phyloP scores from a whole-genome alignment of 164 flowering plant genomes.

The Euptelea pleiosperma region DNA sequence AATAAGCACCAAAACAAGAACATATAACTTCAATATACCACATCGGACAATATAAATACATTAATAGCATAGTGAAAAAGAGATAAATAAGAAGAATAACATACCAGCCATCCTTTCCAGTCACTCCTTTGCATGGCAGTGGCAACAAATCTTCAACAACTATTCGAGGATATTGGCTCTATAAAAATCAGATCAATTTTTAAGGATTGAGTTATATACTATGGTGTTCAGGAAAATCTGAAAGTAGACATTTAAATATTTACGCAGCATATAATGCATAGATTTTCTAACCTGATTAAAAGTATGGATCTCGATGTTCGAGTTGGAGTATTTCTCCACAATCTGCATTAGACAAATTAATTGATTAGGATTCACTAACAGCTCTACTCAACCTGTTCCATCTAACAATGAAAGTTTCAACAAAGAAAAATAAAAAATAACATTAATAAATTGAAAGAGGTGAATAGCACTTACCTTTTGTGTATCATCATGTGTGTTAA shows the following conservation, averaged over 20 bases:
- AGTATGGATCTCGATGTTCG: slow-evolving; percentile 85
- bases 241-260: background rate
- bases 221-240: background rate
- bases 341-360: slow-evolving; percentile 46
- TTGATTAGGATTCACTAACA: slow-evolving; percentile 2
- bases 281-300: slow-evolving; percentile 75
- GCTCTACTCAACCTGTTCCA: background rate
- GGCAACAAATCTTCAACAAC: slow-evolving; percentile 81
- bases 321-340: slow-evolving; percentile 74
- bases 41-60: background rate
- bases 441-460: too few relatives aligned
- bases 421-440: slow-evolving; percentile 6
- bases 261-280: slow-evolving; percentile 8
- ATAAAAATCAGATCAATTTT: slow-evolving; percentile 12
- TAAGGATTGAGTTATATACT: background rate
- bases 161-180: slow-evolving; percentile 97
- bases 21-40: too few relatives aligned
- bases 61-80: background rate
- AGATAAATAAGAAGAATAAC: slow-evolving; percentile 1
- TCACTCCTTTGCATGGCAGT: slow-evolving; percentile 74
- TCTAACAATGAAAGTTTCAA: background rate
- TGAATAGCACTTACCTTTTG: slow-evolving; percentile 46
- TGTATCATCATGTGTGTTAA: slow-evolving; percentile 92
- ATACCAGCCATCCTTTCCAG: slow-evolving; percentile 96
- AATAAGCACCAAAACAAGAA: too few relatives aligned